phyloP scores from a whole-genome alignment of 306 rosid genomes.

The Castanopsis chinensis region DNA sequence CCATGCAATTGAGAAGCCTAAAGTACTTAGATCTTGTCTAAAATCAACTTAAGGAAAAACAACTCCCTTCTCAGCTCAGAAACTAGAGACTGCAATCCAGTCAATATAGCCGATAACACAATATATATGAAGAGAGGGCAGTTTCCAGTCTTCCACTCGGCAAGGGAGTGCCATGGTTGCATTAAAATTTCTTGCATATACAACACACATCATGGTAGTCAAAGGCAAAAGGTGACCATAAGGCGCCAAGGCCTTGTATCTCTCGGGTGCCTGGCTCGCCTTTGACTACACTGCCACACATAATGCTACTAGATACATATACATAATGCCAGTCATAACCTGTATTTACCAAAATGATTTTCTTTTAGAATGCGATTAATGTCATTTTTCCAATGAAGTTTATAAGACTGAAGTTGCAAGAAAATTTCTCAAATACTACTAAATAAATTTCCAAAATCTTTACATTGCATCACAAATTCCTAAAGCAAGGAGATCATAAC shows the following conservation, averaged over 20 bases:
- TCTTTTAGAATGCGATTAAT: neutral
- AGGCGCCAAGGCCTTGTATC: too few relatives aligned
- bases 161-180: neutral
- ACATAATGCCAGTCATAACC: neutral
- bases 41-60: neutral
- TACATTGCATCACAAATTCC: neutral
- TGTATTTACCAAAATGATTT: neutral
- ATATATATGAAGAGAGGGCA: neutral
- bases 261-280: fast-evolving
- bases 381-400: neutral
- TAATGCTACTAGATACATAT: too few relatives aligned
- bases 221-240: too few relatives aligned
- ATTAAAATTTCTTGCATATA: neutral
- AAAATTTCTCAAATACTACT: neutral
- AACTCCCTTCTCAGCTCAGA: neutral
- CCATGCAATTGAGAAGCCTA: neutral
- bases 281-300: too few relatives aligned
- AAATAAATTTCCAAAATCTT: neutral
- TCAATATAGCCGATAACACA: neutral
- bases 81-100: neutral
- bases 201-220: neutral
- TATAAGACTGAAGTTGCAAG: neutral
- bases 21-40: neutral
- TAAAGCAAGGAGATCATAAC: neutral
- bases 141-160: neutral